Percentiles rank a stretch among this genome's conserved stretches.
Conservation (phyloP, 2,329 filamentous ascomycete species). For the Pseudocercospora fijiensis region DNA sequence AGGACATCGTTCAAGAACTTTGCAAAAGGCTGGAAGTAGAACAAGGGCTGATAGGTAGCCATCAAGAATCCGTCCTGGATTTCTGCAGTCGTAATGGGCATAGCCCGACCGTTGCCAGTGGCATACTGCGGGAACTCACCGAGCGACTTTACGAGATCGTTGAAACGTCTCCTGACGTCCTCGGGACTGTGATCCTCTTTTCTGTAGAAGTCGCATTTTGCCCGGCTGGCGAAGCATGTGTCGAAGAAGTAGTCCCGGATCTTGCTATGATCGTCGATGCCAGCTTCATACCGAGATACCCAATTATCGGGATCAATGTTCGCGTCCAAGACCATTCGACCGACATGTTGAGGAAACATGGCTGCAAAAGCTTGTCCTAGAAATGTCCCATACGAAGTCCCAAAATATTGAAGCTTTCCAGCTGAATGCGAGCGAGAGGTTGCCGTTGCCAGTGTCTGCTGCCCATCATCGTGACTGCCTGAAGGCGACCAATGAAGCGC, state of each 20-base stretch:
- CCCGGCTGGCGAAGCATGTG: conserved; percentile 15
- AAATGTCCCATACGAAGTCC: conserved; percentile 34
- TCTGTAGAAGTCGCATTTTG: conserved; percentile 21
- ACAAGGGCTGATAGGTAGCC: conserved; percentile 24
- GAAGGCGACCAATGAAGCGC: neutral
- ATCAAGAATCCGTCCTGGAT: conserved; percentile 25
- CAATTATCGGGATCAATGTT: conserved; percentile 40
- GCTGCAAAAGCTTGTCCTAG: conserved; percentile 16
- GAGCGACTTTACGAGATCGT: conserved; percentile 18
- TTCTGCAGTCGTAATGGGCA: conserved; percentile 21
- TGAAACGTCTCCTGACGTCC: conserved; percentile 20
- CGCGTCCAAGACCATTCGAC: conserved; percentile 17
- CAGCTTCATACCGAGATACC: conserved; percentile 23
- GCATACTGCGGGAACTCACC: conserved; percentile 20
- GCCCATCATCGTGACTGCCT: neutral
- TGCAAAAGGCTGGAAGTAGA: conserved; percentile 24
- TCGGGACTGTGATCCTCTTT: conserved; percentile 17
- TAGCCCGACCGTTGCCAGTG: conserved; percentile 21
- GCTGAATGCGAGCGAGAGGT: neutral
- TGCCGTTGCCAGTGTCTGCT: neutral
- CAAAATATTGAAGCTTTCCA: conserved; percentile 31
- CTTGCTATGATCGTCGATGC: conserved; percentile 23
- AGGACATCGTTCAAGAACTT: conserved; percentile 22
- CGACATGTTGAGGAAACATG: conserved; percentile 16
- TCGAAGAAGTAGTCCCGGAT: conserved; percentile 20